Conservation (phyloP, 306 rosid species). For the Rosa multiflora region DNA sequence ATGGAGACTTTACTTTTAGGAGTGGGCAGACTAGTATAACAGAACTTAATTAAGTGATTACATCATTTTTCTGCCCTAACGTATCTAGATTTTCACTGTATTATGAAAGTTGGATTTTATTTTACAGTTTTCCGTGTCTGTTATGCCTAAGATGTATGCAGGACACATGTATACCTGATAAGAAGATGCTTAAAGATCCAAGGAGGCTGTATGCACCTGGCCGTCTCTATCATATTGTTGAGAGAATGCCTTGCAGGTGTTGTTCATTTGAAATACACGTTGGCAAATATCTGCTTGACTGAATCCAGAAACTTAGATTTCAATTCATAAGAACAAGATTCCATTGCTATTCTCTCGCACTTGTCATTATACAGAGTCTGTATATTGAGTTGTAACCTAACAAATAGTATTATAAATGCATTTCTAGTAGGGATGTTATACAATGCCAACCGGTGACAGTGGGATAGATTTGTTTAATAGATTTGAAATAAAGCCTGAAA, state of each 20-base stretch:
- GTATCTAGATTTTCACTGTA: too few species aligned
- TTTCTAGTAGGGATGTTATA: not conserved
- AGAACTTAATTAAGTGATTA: too few species aligned
- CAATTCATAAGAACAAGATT: not conserved
- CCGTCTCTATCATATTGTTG: conserved; percentile 68
- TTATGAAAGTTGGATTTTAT: too few species aligned
- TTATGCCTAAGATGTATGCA: too few species aligned
- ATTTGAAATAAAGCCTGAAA: not conserved
- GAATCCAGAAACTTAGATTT: not conserved
- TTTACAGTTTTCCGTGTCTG: too few species aligned
- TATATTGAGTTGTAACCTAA: not conserved
- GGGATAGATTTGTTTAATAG: too few species aligned
- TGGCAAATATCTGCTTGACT: not conserved
- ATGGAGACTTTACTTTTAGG: too few species aligned
- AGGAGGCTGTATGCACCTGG: too few species aligned
- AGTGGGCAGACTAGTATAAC: too few species aligned
- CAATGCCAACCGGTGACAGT: not conserved
- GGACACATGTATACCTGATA: too few species aligned
- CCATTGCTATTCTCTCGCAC: not conserved
- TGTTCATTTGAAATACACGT: conserved; percentile 18
- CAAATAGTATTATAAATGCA: not conserved
- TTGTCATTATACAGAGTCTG: not conserved
- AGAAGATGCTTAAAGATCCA: too few species aligned
- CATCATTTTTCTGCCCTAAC: too few species aligned
- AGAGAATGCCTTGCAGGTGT: conserved; percentile 88